These are phyloP conservation scores for Zygnema circumcarinatum DNA, from an alignment of 139 green algal genomes.

Conservation along the genomic window DNA sequence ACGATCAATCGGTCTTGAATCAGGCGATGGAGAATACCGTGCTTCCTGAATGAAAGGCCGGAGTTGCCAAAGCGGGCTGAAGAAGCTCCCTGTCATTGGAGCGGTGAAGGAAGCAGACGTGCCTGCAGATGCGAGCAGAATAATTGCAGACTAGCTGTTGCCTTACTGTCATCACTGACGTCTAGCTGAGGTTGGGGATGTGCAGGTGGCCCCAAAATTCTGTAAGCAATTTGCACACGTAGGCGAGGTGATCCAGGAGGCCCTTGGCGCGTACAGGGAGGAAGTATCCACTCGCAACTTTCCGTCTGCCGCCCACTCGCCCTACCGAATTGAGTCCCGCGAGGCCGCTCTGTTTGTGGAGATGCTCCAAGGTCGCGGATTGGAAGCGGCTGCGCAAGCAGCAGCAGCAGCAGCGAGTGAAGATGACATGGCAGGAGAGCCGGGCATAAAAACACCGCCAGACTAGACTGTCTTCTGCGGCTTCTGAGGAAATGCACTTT, in stretches of 20 bases:
- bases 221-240: constrained; percentile 94
- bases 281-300: constrained; percentile 82
- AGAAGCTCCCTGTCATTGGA: too few relatives aligned
- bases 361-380: constrained; percentile 14
- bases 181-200: too few relatives aligned
- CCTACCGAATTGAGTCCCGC: constrained; percentile 72
- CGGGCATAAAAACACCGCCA: neutral
- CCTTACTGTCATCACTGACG: too few relatives aligned
- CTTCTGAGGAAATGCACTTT: too few relatives aligned
- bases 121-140: too few relatives aligned
- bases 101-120: too few relatives aligned
- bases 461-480: too few relatives aligned
- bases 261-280: constrained; percentile 76
- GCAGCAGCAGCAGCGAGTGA: neutral
- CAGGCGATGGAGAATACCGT: too few relatives aligned
- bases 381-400: neutral
- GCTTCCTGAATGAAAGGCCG: too few relatives aligned
- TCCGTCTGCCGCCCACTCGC: constrained; percentile 76
- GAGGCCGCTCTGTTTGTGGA: constrained; percentile 15
- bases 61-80: too few relatives aligned
- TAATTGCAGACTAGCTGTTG: too few relatives aligned
- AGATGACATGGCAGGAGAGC: neutral
- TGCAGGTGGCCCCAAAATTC: constrained; percentile 94
- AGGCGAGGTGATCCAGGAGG: constrained; percentile 76
- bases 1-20: too few relatives aligned